Evolutionary conservation across 2,329 filamentous ascomycete species (phyloP).

Genomic region (Cadophora gregata): DNA sequence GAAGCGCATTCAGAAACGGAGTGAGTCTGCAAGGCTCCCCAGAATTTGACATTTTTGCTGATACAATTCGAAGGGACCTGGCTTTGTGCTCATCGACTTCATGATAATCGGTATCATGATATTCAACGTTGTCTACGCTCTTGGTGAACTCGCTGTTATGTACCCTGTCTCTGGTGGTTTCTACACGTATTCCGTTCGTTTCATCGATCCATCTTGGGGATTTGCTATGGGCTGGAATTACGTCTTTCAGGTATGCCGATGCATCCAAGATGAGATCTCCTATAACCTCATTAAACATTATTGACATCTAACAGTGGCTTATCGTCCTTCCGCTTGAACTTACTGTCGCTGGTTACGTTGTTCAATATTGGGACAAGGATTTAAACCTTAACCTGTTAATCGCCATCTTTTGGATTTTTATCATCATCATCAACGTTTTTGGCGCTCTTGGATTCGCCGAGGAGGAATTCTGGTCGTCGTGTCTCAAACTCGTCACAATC

Average conservation of each 20-base stretch:
- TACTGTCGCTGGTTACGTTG: constrained; percentile 17
- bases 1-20: constrained; percentile 19
- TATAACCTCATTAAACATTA: not conserved
- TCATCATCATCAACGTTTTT: constrained; percentile 21
- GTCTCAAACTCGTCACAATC: constrained; percentile 18
- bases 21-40: not conserved
- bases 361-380: constrained; percentile 14
- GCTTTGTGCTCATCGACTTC: constrained; percentile 23
- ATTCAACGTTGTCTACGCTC: constrained; percentile 22
- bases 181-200: constrained; percentile 19
- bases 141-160: constrained; percentile 25
- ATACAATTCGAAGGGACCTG: constrained; percentile 11
- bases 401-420: constrained; percentile 18
- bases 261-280: too few species aligned
- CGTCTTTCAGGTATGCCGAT: constrained; percentile 13
- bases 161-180: constrained; percentile 21
- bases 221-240: constrained; percentile 25
- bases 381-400: constrained; percentile 10
- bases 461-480: constrained; percentile 23
- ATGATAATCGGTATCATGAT: constrained; percentile 23
- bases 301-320: constrained; percentile 16
- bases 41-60: not conserved
- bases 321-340: constrained; percentile 22
- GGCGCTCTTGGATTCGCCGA: constrained; percentile 21
- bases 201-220: constrained; percentile 22